Percentiles rank a stretch among this genome's conserved stretches.
Conservation (phyloP, 495 filamentous ascomycete genomes). For the Bacidia gigantensis region DNA sequence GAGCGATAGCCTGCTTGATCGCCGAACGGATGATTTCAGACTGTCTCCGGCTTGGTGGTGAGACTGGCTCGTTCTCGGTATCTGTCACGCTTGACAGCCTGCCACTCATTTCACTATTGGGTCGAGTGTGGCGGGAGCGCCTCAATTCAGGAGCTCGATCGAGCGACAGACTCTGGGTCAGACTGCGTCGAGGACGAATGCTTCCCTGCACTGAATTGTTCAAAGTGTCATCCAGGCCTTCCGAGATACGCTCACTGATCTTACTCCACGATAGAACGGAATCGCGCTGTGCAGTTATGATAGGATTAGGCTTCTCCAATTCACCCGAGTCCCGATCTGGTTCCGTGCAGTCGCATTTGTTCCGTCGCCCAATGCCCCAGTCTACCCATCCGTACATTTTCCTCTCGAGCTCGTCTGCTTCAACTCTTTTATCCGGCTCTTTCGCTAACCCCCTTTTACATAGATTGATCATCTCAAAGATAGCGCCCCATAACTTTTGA, state of each 20-base stretch:
- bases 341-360: slow-evolving; percentile 8
- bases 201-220: neutral
- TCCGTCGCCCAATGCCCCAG: slow-evolving; percentile 8
- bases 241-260: slow-evolving; percentile 3
- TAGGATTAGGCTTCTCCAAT: slow-evolving; percentile 1
- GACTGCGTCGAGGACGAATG: slow-evolving; percentile 1
- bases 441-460: slow-evolving; percentile 12
- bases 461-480: slow-evolving; percentile 13
- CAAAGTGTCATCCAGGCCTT: neutral
- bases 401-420: slow-evolving; percentile 12
- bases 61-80: neutral
- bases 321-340: slow-evolving; percentile 1
- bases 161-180: neutral
- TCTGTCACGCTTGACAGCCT: neutral
- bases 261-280: slow-evolving; percentile 6
- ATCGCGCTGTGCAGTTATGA: slow-evolving; percentile 4
- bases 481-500: slow-evolving; percentile 14
- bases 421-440: slow-evolving; percentile 13
- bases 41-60: neutral
- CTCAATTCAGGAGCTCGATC: slow-evolving; percentile 2
- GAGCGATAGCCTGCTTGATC: neutral
- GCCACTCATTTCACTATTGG: neutral
- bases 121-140: neutral
- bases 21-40: slow-evolving; percentile 6
- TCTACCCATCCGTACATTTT: slow-evolving; percentile 15